Evolutionary conservation across 495 filamentous ascomycete species (phyloP), one percentile per base, ranked within the genome.

Genomic region (Aspergillus campestris): DNA sequence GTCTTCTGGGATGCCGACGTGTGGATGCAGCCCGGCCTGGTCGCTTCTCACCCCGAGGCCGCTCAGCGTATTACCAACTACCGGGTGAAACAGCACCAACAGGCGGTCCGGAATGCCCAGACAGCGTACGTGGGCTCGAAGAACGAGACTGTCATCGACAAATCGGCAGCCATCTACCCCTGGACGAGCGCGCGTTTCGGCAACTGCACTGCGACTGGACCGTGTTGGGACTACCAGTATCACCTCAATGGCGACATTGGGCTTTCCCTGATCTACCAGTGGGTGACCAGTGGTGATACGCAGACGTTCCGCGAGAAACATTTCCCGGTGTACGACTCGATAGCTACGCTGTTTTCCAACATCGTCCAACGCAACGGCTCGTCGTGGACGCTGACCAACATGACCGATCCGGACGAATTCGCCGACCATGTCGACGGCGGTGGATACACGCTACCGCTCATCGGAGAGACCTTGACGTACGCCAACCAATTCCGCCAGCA

Each of bases 331-430:
- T 81, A 75, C 47, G 67, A 81, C 45, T 74, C 74, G 5, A 64
- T 79, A 15, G 77, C 79, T 2, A 72, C 71, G 0, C 69, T 83
- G 33, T 83, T 75, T 56, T 62, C 65, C 1, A 72, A 82, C 45
- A 44, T 80, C 5, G 56, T 84, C 8, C 63, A 65, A 33, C 73
- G 61, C 27, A 83, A 84, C 55, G 67, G 71, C n/a, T 70, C 67
- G 31, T 56, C 44, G 8, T 78, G 72, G 61, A 66, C 64, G 3
- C 42, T 78, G 39, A 72, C 60, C n/a, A 89, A 89, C 51, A 85
- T 86, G 73, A 89, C 85, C 1, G 85, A 89, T 61, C 85, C 85
- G 12, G 83, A 87, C 55, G 83, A 87, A 60, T 87, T 84, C 53
- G 83, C 83, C 6, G 89, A 89, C 52, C 68, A 79, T 29, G 60